A percentile compares a stretch with the other conserved stretches of the same genome.
These are phyloP conservation scores for Baorangia bicolor DNA, from an alignment of 768 basidiomycete species.

Conservation along the genomic window DNA sequence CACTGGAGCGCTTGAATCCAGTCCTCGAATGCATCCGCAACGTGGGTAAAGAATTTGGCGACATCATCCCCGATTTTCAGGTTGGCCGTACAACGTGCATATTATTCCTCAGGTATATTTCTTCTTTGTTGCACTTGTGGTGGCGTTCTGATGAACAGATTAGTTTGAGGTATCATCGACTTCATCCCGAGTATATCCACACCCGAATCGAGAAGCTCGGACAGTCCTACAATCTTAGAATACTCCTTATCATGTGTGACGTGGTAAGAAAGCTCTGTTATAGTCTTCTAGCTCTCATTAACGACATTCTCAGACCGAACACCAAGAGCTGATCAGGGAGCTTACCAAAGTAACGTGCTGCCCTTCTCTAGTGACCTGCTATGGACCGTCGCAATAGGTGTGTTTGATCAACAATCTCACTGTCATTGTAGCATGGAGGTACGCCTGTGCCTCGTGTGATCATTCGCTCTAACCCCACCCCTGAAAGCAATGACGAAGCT, in stretches of 20 bases:
- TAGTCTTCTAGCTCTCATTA: neutral
- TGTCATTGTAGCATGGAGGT: constrained; percentile 91
- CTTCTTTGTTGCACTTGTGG: neutral
- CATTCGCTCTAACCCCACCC: neutral
- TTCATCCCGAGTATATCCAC: constrained; percentile 97
- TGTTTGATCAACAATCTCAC: constrained; percentile 94
- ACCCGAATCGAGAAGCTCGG: constrained; percentile 86
- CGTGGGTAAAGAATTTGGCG: constrained; percentile 91
- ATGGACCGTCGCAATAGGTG: constrained; percentile 40
- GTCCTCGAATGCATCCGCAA: constrained; percentile 84
- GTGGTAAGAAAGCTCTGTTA: constrained; percentile 57
- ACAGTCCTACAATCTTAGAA: constrained; percentile 74
- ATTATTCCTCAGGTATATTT: constrained; percentile 77
- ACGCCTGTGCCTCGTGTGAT: constrained; percentile 24
- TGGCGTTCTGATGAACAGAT: neutral
- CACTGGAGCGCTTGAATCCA: constrained; percentile 75
- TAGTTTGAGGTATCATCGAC: constrained; percentile 90
- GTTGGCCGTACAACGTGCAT: constrained; percentile 93
- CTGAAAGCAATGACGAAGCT: constrained; percentile 78
- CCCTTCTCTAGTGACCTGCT: constrained; percentile 3
- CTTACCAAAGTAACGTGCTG: constrained; percentile 68
- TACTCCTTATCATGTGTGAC: constrained; percentile 89
- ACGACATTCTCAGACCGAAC: constrained; percentile 64
- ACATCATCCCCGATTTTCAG: constrained; percentile 92
- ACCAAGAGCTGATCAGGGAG: constrained; percentile 88